Evolutionary conservation across 768 basidiomycete genomes (phyloP).

Genomic region (Thelephora aurantiotincta): DNA sequence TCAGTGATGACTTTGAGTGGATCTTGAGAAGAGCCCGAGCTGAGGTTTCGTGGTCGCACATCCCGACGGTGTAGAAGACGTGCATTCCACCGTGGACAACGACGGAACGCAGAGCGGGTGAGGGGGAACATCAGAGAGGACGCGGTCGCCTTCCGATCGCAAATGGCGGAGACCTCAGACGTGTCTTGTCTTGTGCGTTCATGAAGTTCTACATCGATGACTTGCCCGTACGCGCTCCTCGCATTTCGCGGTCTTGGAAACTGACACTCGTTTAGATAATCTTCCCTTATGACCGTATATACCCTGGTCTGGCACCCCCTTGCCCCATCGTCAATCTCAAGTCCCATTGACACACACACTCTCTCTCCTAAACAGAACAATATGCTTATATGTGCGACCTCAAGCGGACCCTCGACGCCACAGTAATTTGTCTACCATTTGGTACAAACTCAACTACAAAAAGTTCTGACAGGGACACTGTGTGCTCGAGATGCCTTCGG

Average conservation of each 20-base stretch:
- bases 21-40: neutral
- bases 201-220: slow-evolving; percentile 25
- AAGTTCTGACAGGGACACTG: slow-evolving; percentile 69
- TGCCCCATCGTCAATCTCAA: neutral
- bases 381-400: slow-evolving; percentile 99
- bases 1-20: slow-evolving; percentile 16
- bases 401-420: slow-evolving; percentile 90
- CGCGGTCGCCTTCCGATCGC: too few relatives aligned
- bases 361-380: slow-evolving; percentile 50
- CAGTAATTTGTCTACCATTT: slow-evolving; percentile 30
- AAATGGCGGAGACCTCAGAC: neutral
- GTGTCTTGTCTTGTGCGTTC: neutral
- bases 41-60: too few relatives aligned
- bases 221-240: slow-evolving; percentile 25
- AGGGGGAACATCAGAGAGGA: too few relatives aligned
- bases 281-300: slow-evolving; percentile 91
- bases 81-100: too few relatives aligned
- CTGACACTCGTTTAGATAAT: slow-evolving; percentile 39
- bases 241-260: slow-evolving; percentile 3
- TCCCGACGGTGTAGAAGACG: too few relatives aligned
- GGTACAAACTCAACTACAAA: neutral
- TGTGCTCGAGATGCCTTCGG: slow-evolving; percentile 99
- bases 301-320: slow-evolving; percentile 58
- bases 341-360: slow-evolving; percentile 1
- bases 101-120: too few relatives aligned